Percentiles rank a stretch among this genome's conserved stretches.
These are phyloP conservation scores for Cutaneotrichosporon spelunceum DNA, from an alignment of 1,284 basidiomycete genomes.

Conservation along the genomic window DNA sequence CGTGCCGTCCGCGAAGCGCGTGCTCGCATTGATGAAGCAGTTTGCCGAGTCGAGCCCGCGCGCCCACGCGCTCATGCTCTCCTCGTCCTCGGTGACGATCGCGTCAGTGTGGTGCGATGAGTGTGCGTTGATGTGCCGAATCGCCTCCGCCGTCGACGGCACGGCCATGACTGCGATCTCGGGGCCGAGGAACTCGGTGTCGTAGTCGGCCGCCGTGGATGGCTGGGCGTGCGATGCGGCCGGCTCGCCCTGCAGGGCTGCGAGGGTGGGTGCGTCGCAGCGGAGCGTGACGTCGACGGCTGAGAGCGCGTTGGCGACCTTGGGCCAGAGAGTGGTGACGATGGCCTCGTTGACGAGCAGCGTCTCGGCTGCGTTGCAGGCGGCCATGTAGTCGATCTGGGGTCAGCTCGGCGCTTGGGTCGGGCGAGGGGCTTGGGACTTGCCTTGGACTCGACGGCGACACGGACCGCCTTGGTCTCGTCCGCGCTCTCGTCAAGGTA, in stretches of 20 bases:
- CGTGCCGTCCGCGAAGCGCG: constrained; percentile 95
- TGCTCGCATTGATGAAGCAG: constrained; percentile 90
- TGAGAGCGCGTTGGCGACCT: constrained; percentile 70
- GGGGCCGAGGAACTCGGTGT: constrained; percentile 82
- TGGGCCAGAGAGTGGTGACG: constrained; percentile 71
- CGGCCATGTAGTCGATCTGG: constrained; percentile 90
- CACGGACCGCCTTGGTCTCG: constrained; percentile 69
- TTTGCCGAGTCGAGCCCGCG: constrained; percentile 87
- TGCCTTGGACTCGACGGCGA: constrained; percentile 90
- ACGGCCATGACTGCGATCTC: constrained; percentile 76
- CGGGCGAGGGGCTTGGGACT: constrained; percentile 19
- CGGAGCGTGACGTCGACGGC: constrained; percentile 69
- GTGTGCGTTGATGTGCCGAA: constrained; percentile 85
- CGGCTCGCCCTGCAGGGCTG: constrained; percentile 52
- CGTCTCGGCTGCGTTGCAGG: constrained; percentile 92
- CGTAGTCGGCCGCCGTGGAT: constrained; percentile 65
- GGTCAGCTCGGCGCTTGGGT: neutral
- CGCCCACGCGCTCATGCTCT: constrained; percentile 70
- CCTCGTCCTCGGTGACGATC: constrained; percentile 79
- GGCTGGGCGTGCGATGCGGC: constrained; percentile 55
- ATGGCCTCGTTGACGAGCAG: constrained; percentile 76
- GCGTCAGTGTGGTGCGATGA: constrained; percentile 93
- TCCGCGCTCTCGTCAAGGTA: constrained; percentile 66
- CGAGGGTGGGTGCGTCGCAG: constrained; percentile 68
- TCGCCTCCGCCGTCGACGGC: constrained; percentile 67